A percentile compares a stretch with the other conserved stretches of the same genome.
Evolutionary conservation across 108 stramenopile species (phyloP).

Genomic region (Stephanodiscus triporus): DNA sequence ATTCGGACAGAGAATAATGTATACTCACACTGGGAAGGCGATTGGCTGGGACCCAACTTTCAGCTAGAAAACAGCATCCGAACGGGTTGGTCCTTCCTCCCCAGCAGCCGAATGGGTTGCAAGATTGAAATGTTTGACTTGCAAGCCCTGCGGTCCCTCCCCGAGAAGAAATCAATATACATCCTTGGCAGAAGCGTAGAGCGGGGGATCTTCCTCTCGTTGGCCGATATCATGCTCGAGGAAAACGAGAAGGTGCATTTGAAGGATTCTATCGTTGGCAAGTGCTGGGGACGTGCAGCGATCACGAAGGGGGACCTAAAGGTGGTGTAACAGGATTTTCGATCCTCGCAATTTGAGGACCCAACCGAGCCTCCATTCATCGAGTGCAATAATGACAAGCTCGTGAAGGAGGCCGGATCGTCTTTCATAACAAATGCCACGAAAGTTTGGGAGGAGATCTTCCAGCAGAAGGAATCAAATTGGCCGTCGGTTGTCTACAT

Average conservation of each 20-base stretch:
- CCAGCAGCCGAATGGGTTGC: constrained; percentile 37
- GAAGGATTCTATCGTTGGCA: constrained; percentile 17
- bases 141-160: constrained; percentile 16
- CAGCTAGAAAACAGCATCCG: constrained; percentile 15
- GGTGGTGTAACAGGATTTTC: constrained; percentile 45
- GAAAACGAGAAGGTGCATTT: constrained; percentile 24
- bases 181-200: constrained; percentile 43
- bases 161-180: constrained; percentile 35
- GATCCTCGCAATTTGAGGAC: constrained; percentile 28
- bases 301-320: constrained; percentile 37
- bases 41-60: constrained; percentile 42
- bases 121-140: constrained; percentile 27
- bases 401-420: constrained; percentile 22
- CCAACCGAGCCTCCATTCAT: constrained; percentile 5
- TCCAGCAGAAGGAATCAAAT: constrained; percentile 16
- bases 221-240: constrained; percentile 30
- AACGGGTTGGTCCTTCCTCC: constrained; percentile 45
- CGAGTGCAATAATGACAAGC: constrained; percentile 45
- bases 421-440: constrained; percentile 41
- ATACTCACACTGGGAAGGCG: constrained; percentile 34
- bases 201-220: constrained; percentile 41
- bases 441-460: constrained; percentile 45
- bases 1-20: background rate
- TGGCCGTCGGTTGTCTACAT: constrained; percentile 44
- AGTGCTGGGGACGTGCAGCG: constrained; percentile 47